Evolutionary conservation across 208 protist genomes (phyloP), one percentile per base, ranked within the genome.

Genomic region (Acanthamoeba triangularis): DNA sequence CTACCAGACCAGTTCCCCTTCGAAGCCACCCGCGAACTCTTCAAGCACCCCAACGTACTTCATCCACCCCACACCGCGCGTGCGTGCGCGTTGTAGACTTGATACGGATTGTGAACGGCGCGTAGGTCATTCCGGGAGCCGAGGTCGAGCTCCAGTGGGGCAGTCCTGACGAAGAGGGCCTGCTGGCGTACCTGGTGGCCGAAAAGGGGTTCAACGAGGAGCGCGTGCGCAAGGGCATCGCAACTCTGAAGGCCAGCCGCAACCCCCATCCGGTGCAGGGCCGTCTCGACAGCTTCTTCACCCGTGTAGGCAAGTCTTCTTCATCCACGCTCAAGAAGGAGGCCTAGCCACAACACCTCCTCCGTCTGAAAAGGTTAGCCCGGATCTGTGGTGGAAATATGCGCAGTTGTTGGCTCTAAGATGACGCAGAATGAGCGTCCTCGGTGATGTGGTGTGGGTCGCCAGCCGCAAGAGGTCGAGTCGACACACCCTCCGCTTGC

Each of bases 181-280:
- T 99, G 10, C 98, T 99, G 61, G 84, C 99, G 95, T 99, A 99
- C 96, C 97, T 99, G 35, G 98, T 99, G 16, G 94, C 98, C 30
- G 99, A 99, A 95, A 99, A 99, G 96, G 95, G 98, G 28, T 99
- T 99, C 97, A 98, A 98, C 88, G 98, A 98, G 33, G 90, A 96
- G 18, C 93, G 98, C 61, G 93, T 99, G 18, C 41, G 56, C 28
- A 59, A 63, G 41, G 97, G 90, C 54, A 94, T 98, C 49, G 96
- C 96, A 35, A 98, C 97, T 49, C 84, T 98, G n/a, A 97, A 98
- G 69, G 97, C 47, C 47, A 98, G 49, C 69, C 90, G 18, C 96
- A 93, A 56, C 82, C 94, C 35, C 96, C 96, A 59, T 30, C 94
- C 44, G 16, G 95, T 97, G 28, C 98, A 98, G 90, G 91, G 94